Evolutionary conservation across 2,329 filamentous ascomycete species (phyloP), one percentile per base, ranked within the genome.

Genomic region (Penicillium hesseltinei): DNA sequence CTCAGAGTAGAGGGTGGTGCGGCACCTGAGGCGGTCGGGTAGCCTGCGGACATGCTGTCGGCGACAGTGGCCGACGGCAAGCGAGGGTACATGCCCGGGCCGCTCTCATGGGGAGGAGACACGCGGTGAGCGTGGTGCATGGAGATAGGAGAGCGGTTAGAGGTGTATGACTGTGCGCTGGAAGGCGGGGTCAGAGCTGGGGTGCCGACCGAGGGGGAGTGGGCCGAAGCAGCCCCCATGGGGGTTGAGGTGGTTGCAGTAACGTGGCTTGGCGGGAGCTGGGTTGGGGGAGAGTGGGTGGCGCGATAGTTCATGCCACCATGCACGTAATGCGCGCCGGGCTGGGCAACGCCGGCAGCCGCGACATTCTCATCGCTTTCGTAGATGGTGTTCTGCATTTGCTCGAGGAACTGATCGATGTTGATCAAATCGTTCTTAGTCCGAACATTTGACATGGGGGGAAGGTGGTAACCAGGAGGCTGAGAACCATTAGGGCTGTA

Each of bases 331-430:
- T 91, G 88, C 17, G 84, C 78, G 58, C 87, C 87, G 50, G 89
- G 86, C 61, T 92, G 86, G 66, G 90, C 89, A 57, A 95, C 84
- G 57, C 90, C 89, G 43, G 89, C 88, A 13, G 86, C 86, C 2
- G 91, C 90, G 33, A 91, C 88, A 50, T 92, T 88, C 67, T 87
- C 90, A 54, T 92, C 88, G 73, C 88, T 96, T 78, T 97, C 94
- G 72, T 97, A 97, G 48, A 97, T 91, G 45, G 93, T 97, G 63
- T 89, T 88, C 77, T 97, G 92, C 82, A 97, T 93, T 77, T 97
- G 91, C 77, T 96, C 92, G 54, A 99, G 84, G 74, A 97, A 90
- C 71, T 92, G 89, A 74, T 97, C 94, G 69, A 97, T 92, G 73
- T 96, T 92, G 73, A 96, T 81, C 43, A 99, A 82, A 73, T 99